These are phyloP conservation scores for Epichloe festucae DNA, from an alignment of 2,329 filamentous ascomycete species.

Conservation along the genomic window DNA sequence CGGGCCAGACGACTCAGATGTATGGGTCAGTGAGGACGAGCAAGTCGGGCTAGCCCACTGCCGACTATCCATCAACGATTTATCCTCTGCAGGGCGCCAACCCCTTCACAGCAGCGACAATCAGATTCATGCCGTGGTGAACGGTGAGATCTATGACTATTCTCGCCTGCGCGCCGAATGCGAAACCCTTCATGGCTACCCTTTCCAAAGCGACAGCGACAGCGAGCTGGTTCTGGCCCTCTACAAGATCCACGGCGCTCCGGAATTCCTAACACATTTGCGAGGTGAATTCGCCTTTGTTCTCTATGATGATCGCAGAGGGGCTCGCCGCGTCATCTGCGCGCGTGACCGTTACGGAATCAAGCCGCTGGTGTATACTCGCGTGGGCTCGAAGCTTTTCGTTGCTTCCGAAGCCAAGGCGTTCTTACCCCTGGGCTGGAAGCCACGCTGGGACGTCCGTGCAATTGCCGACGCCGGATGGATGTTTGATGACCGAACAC, in stretches of 20 bases:
- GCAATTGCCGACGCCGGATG: constrained; percentile 30
- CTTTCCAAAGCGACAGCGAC: constrained; percentile 33
- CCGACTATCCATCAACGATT: constrained; percentile 40
- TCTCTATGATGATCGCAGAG: constrained; percentile 30
- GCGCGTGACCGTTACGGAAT: constrained; percentile 43
- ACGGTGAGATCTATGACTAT: constrained; percentile 46
- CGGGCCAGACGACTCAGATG: constrained; percentile 17
- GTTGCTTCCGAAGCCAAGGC: constrained; percentile 42
- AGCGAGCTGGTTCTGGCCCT: constrained; percentile 37
- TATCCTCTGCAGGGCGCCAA: constrained; percentile 31
- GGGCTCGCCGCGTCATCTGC: constrained; percentile 28
- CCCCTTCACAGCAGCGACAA: constrained; percentile 27
- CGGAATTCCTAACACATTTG: constrained; percentile 24
- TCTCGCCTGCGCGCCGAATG: constrained; percentile 28
- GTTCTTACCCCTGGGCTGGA: constrained; percentile 36
- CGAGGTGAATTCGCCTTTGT: constrained; percentile 43
- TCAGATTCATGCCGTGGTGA: constrained; percentile 41
- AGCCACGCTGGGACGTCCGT: constrained; percentile 38
- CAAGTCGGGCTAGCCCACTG: constrained; percentile 29
- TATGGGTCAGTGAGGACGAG: constrained; percentile 15
- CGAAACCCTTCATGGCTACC: constrained; percentile 22
- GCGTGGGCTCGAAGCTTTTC: constrained; percentile 26
- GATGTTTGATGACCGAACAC: constrained; percentile 30
- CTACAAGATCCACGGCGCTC: constrained; percentile 33
- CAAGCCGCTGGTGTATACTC: constrained; percentile 42